phyloP scores from a whole-genome alignment of 2,329 filamentous ascomycete species.

The Sarocladium kiliense region DNA sequence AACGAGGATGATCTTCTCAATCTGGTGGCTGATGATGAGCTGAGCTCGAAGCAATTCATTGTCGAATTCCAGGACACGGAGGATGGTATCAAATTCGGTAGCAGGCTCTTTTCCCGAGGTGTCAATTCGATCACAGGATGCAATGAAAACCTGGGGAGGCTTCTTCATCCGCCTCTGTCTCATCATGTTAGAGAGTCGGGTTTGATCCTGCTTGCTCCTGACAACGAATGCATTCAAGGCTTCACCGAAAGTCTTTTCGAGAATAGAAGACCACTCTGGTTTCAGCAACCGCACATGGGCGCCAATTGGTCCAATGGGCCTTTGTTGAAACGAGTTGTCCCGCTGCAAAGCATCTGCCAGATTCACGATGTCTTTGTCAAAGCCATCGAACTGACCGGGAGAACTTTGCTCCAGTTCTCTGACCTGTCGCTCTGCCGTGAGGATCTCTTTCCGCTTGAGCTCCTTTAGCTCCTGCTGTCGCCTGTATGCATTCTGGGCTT shows the following conservation, averaged over 20 bases:
- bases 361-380: constrained; percentile 54
- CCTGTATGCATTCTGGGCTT: not conserved
- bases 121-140: constrained; percentile 29
- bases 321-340: constrained; percentile 61
- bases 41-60: constrained; percentile 73
- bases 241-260: constrained; percentile 72
- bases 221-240: constrained; percentile 76
- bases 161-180: constrained; percentile 49
- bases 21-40: constrained; percentile 73
- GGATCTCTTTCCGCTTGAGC: constrained; percentile 49
- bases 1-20: constrained; percentile 83
- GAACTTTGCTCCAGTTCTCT: constrained; percentile 50
- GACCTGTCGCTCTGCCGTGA: constrained; percentile 38
- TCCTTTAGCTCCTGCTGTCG: constrained; percentile 17
- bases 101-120: constrained; percentile 62
- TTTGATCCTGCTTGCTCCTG: constrained; percentile 68
- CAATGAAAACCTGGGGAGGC: constrained; percentile 32
- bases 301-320: constrained; percentile 81
- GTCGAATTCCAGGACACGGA: constrained; percentile 78
- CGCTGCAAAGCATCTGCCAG: constrained; percentile 64
- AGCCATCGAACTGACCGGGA: constrained; percentile 58
- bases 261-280: constrained; percentile 74
- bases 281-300: constrained; percentile 70
- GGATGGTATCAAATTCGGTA: constrained; percentile 64
- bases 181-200: constrained; percentile 63